These are phyloP conservation scores for Leptoxyphium fumago DNA, from an alignment of 2,329 filamentous ascomycete genomes.

Conservation along the genomic window DNA sequence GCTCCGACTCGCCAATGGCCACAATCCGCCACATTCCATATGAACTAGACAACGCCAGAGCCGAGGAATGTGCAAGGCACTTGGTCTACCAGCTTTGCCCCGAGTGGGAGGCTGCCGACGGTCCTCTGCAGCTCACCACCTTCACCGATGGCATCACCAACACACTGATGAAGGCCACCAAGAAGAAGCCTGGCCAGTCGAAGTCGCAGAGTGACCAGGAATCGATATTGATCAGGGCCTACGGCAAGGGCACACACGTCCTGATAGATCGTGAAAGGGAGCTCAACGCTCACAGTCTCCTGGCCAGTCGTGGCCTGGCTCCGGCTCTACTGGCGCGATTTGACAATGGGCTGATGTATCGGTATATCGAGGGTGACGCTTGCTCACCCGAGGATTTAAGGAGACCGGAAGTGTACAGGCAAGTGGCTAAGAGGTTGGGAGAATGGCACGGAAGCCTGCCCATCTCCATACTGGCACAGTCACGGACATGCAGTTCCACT, in stretches of 20 bases:
- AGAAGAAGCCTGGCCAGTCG: constrained; percentile 52
- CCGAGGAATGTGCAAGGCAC: constrained; percentile 61
- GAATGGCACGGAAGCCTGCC: constrained; percentile 77
- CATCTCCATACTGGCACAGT: constrained; percentile 25
- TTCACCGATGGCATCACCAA: constrained; percentile 99
- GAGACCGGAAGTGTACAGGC: constrained; percentile 59
- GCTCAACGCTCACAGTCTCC: constrained; percentile 56
- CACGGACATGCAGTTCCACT: constrained; percentile 15
- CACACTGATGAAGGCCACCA: constrained; percentile 68
- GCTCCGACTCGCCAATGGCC: constrained; percentile 19
- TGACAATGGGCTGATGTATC: constrained; percentile 89
- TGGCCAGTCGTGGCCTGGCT: constrained; percentile 70
- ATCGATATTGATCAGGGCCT: constrained; percentile 78
- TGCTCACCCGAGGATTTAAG: constrained; percentile 71
- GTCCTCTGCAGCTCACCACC: constrained; percentile 67
- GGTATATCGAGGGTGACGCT: constrained; percentile 68
- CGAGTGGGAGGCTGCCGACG: constrained; percentile 61
- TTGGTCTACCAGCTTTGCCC: constrained; percentile 69
- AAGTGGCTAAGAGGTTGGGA: constrained; percentile 69
- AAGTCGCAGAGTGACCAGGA: constrained; percentile 68
- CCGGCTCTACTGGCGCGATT: constrained; percentile 82
- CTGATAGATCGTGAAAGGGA: constrained; percentile 85
- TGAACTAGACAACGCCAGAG: constrained; percentile 62
- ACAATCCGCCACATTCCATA: constrained; percentile 47
- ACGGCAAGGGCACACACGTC: constrained; percentile 85